Evolutionary conservation across 371 early-diverging fungal species (phyloP), one percentile per base, ranked within the genome.

Genomic region (Lichtheimia ornata): DNA sequence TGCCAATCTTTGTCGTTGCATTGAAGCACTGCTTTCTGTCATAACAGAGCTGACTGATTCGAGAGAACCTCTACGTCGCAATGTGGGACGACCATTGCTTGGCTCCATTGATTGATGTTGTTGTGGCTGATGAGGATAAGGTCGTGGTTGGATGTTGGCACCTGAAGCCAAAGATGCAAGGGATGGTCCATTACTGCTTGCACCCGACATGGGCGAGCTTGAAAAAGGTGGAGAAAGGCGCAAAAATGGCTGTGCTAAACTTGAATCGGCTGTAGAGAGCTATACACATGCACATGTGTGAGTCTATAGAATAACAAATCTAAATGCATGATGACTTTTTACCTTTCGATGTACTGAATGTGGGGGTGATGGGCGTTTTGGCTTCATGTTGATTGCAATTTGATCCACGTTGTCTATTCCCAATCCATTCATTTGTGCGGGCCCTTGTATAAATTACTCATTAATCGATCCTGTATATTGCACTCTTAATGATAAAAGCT

Each of bases 81-180:
- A 64, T 2, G 74, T 75, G 1, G 74, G 80, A 2, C 69, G 65
- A 17, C 63, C 59, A 51, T 50, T 42, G 18, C 51, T n/a, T 41
- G 35, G 35, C 35, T 35, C 35, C 30, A 62, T 52, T 4, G 58
- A 58, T 42, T 35, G 35, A 9, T 35, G 35, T 25, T 47, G 53
- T 0, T 35, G 35, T 9, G 5, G 45, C 7, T 43, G 51, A 41
- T 15, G 63, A 3, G 42, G 41, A 25, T 56, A 49, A 17, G 61
- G 61, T 30, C 61, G 65, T 20, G 50, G 70, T 53, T 79, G 79
- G 4, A 79, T 62, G 42, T 65, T 67, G 6, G 70, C 20, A 17
- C 80, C 80, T 5, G 76, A 76, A 18, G 80, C 74, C 15, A 79
- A 61, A 1, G 77, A 74, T 2, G 67, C 69, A 40, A 79, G 49